Base-by-base conservation (phyloP, 208 protist species). In the Leishmania braziliensis region DNA sequence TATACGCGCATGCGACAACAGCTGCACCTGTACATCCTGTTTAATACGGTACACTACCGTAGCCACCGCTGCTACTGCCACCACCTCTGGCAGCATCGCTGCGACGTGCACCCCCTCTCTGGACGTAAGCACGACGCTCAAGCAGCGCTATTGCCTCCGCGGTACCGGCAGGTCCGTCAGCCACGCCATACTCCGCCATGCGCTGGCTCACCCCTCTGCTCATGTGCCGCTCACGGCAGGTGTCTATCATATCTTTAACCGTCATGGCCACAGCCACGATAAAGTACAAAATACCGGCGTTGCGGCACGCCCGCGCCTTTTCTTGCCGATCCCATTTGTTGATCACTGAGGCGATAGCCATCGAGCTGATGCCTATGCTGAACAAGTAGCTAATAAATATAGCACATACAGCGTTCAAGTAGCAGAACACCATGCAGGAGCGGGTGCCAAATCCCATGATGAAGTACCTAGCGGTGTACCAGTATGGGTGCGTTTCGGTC, bases 361-460 rank as follows among this genome's bases (percentile, higher is more conserved):
- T 89, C 20, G 94, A 93, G 26, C 65, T 85, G 51, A 97, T 92
- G 54, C 89, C 87, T 14, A 92, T 79, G 46, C 91, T 78, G 78
- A 97, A 95, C 74, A 92, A 84, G 84, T 93, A 95, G 53, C 86
- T 90, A 77, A 97, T 89, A 33, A 97, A 80, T n/a, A 95, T 91
- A 1, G 86, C 92, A 54, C 88, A 93, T 10, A 88, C 86, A 33
- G 85, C 88, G 78, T 93, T 97, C 9, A 93, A 78, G 81, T 86
- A 93, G 72, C 91, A 93, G 83, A 97, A 97, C 66, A 92, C 87
- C 78, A 95, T 93, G 69, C 90, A 95, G 0, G 82, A 89, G 23
- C 88, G 89, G 9, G 89, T 87, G 26, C 87, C 87, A 16, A 88
- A 56, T 3, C 91, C 88, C 91, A 94, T 94, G 8, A 4, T 58